These are phyloP conservation scores for Colletotrichum chrysophilum DNA, from an alignment of 2,329 filamentous ascomycete species.

Conservation along the genomic window DNA sequence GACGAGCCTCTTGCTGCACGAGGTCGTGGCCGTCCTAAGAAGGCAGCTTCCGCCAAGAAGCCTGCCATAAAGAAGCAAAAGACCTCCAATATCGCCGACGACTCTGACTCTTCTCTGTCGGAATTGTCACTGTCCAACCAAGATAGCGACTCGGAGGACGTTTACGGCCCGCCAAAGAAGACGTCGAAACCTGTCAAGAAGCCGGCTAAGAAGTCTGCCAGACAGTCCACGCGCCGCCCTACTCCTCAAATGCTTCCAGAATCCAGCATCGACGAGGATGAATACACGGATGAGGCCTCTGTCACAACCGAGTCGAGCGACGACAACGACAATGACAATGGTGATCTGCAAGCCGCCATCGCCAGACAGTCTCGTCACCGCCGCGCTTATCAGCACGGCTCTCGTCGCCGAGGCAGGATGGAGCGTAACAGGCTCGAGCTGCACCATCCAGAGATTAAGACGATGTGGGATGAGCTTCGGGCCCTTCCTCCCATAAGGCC, in stretches of 20 bases:
- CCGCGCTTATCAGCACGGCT: slow-evolving; percentile 36
- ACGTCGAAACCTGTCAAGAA: background rate
- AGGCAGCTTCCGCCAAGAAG: slow-evolving; percentile 27
- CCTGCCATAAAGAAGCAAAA: slow-evolving; percentile 5
- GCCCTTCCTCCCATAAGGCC: slow-evolving; percentile 69
- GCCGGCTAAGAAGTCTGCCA: background rate
- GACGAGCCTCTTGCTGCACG: background rate
- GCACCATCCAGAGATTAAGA: slow-evolving; percentile 78
- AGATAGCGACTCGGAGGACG: background rate
- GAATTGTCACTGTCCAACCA: background rate
- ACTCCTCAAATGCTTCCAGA: background rate
- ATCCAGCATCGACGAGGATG: background rate
- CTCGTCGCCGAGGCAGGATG: slow-evolving; percentile 30
- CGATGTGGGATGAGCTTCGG: slow-evolving; percentile 84
- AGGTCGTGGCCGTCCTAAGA: slow-evolving; percentile 33
- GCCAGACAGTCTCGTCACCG: slow-evolving; percentile 29
- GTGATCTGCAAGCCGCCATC: background rate
- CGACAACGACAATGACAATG: background rate
- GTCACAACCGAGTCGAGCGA: background rate
- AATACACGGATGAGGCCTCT: background rate
- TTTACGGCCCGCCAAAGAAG: background rate
- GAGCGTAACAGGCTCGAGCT: slow-evolving; percentile 73
- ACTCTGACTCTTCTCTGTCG: slow-evolving; percentile 23
- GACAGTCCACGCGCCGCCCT: background rate
- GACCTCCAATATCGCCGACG: slow-evolving; percentile 3